These are phyloP conservation scores for Ceratocystiopsis sp. DNA, from an alignment of 2,329 filamentous ascomycete species.

Conservation along the genomic window DNA sequence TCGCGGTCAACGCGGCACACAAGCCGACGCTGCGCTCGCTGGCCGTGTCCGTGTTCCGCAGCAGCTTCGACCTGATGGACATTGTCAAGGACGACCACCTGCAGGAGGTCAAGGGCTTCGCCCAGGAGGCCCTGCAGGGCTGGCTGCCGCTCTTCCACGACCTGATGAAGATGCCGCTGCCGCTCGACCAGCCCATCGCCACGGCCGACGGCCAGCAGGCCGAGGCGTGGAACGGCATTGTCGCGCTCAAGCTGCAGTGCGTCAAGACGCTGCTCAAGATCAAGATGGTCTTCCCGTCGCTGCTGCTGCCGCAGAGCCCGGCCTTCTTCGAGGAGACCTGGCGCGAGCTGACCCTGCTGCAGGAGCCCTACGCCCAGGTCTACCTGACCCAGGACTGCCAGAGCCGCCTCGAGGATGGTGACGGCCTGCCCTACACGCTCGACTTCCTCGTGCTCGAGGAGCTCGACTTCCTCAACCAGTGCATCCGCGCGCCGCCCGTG, in stretches of 20 bases:
- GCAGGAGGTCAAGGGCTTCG: conserved; percentile 70
- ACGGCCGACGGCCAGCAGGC: conserved; percentile 32
- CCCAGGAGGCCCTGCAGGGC: conserved; percentile 62
- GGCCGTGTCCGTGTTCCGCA: conserved; percentile 76
- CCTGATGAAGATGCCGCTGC: conserved; percentile 58
- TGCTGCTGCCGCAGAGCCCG: conserved; percentile 68
- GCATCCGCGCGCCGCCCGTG: conserved; percentile 74
- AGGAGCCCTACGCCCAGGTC: conserved; percentile 58
- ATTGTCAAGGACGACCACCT: conserved; percentile 93
- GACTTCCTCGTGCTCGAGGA: conserved; percentile 91
- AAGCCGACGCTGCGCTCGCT: conserved; percentile 65
- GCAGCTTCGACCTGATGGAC: conserved; percentile 87
- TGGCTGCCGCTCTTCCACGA: conserved; percentile 87
- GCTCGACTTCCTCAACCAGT: conserved; percentile 84
- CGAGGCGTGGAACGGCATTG: conserved; percentile 59
- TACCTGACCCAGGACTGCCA: conserved; percentile 79
- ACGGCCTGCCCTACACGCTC: conserved; percentile 82
- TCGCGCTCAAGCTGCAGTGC: conserved; percentile 84
- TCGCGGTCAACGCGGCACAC: conserved; percentile 59
- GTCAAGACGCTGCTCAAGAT: conserved; percentile 88
- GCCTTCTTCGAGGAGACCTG: conserved; percentile 74
- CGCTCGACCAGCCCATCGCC: conserved; percentile 37
- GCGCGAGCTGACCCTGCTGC: conserved; percentile 65
- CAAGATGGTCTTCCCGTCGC: conserved; percentile 62
- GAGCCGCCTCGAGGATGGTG: conserved; percentile 74